Evolutionary conservation across 75 land plant species (phyloP).

Genomic region (Pinus taeda): DNA sequence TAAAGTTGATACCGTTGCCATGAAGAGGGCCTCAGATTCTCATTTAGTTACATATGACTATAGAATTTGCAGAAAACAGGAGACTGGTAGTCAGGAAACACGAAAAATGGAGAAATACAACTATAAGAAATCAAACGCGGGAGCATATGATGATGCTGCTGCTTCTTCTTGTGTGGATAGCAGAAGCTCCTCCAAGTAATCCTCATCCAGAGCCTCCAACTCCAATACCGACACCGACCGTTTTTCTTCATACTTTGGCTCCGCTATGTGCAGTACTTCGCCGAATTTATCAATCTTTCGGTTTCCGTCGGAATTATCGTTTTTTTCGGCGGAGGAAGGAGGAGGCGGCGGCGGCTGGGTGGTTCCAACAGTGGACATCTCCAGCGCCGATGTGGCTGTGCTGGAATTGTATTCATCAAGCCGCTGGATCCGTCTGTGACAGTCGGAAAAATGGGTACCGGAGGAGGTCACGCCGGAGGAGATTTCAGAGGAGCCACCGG

Average conservation of each 20-base stretch:
- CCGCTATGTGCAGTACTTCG: not conserved
- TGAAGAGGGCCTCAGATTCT: too few species aligned
- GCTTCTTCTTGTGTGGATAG: not conserved
- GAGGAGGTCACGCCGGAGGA: too few species aligned
- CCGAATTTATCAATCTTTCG: not conserved
- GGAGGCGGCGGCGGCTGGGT: not conserved
- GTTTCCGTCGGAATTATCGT: not conserved
- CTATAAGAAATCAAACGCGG: too few species aligned
- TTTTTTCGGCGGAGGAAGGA: too few species aligned
- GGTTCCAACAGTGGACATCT: not conserved
- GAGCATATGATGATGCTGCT: too few species aligned
- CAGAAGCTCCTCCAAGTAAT: not conserved
- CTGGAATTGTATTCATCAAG: not conserved
- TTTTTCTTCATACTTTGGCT: not conserved
- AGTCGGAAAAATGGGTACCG: not conserved
- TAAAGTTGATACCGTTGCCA: too few species aligned
- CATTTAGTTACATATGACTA: too few species aligned
- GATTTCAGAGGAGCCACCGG: too few species aligned
- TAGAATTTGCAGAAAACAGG: too few species aligned
- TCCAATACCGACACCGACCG: not conserved
- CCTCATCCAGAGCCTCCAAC: not conserved
- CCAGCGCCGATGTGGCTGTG: not conserved
- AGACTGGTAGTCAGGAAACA: too few species aligned
- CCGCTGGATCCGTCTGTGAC: not conserved
- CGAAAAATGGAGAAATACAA: too few species aligned